Conservation (phyloP, 1,284 basidiomycete genomes). For the Malassezia pachydermatis region DNA sequence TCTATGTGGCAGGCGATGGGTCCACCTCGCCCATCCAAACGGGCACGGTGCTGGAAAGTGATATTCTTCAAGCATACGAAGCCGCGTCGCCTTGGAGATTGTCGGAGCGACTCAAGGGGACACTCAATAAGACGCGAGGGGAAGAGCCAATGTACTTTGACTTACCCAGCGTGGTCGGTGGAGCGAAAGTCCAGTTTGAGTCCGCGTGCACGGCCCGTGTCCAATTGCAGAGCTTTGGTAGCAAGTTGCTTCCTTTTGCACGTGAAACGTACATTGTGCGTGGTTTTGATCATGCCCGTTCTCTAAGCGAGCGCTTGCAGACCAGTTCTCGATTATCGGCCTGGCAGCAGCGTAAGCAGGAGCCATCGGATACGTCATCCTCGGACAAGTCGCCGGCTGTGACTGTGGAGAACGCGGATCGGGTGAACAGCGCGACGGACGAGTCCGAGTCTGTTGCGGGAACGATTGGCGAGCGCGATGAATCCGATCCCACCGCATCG, state of each 20-base stretch:
- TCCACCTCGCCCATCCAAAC: constrained; percentile 36
- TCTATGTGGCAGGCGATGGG: constrained; percentile 44
- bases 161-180: constrained; percentile 34
- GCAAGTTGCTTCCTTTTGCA: constrained; percentile 30
- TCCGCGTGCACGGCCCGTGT: constrained; percentile 45
- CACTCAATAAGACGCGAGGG: constrained; percentile 10
- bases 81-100: constrained; percentile 45
- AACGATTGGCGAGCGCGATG: constrained; percentile 4
- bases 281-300: constrained; percentile 35
- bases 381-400: neutral
- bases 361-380: neutral
- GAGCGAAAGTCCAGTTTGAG: constrained; percentile 41
- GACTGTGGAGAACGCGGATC: neutral
- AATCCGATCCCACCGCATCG: constrained; percentile 1
- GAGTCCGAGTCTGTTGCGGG: neutral
- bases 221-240: constrained; percentile 33
- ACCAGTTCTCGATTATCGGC: neutral
- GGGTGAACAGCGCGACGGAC: neutral
- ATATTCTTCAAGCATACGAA: constrained; percentile 47
- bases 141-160: constrained; percentile 24
- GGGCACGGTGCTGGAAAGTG: constrained; percentile 36
- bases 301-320: constrained; percentile 6
- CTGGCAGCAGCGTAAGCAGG: constrained; percentile 5
- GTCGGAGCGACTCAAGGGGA: constrained; percentile 4
- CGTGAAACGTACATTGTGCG: constrained; percentile 35